Evolutionary conservation across 441 rosid genomes (phyloP).

Genomic region (Isatis lusitanica): DNA sequence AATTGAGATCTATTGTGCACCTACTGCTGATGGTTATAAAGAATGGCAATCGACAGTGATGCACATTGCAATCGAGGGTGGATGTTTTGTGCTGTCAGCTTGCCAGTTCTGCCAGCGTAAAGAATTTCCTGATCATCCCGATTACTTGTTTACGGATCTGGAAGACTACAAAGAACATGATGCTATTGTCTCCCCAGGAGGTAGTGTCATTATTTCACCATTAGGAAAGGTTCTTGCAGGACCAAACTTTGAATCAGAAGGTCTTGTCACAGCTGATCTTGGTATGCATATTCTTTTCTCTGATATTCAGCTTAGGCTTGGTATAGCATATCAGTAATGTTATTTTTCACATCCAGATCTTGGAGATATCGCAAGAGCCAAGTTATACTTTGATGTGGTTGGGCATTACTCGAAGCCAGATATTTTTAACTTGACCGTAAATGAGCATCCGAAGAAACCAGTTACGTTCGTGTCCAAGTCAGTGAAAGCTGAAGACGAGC

Average conservation of each 20-base stretch:
- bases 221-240: conserved; percentile 75
- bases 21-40: no score
- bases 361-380: conserved; percentile 75
- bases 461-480: conserved; percentile 59
- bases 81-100: conserved; percentile 82
- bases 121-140: conserved; percentile 81
- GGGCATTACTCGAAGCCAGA: conserved; percentile 89
- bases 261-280: conserved; percentile 71
- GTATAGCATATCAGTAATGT: not conserved
- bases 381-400: conserved; percentile 80
- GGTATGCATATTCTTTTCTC: conserved; percentile 45
- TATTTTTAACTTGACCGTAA: conserved; percentile 72
- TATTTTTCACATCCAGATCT: conserved; percentile 46
- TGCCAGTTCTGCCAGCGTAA: conserved; percentile 75
- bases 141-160: conserved; percentile 53
- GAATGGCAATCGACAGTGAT: conserved; percentile 78
- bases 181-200: conserved; percentile 73
- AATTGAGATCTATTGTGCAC: no score
- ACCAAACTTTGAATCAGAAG: conserved; percentile 81
- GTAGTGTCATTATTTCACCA: conserved; percentile 84
- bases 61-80: conserved; percentile 86
- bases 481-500: conserved; percentile 26
- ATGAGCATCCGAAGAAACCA: conserved; percentile 56
- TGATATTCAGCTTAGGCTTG: not conserved
- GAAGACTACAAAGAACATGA: conserved; percentile 56